A percentile compares a stretch with the other conserved stretches of the same genome.
These are phyloP conservation scores for Ophiocordyceps unilateralis DNA, from an alignment of 2,329 filamentous ascomycete species.

Conservation along the genomic window DNA sequence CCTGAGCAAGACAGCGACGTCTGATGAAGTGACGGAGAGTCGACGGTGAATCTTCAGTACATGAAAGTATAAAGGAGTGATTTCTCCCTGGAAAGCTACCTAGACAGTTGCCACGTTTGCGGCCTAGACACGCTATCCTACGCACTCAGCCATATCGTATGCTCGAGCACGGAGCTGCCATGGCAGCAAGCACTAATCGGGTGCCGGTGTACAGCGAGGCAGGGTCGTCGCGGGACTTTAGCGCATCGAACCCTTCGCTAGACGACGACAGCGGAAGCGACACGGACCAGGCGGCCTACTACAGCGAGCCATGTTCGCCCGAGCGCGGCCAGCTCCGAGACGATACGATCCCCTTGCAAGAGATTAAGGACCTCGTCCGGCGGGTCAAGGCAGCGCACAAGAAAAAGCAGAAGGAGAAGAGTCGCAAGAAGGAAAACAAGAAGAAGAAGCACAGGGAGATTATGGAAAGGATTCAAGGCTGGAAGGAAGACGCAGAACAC, in stretches of 20 bases:
- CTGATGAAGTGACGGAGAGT: neutral
- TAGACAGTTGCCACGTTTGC: neutral
- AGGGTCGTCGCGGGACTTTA: neutral
- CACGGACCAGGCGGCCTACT: neutral
- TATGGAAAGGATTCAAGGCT: neutral
- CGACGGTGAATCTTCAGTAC: neutral
- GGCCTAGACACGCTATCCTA: neutral
- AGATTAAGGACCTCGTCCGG: neutral
- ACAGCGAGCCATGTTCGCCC: neutral
- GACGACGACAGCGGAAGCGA: neutral
- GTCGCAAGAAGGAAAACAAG: neutral
- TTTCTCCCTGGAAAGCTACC: neutral
- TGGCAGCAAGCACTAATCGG: neutral
- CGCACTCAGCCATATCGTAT: neutral
- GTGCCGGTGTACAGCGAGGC: neutral
- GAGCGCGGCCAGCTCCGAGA: neutral
- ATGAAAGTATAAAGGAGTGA: neutral
- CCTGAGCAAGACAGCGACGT: neutral
- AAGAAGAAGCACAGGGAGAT: neutral
- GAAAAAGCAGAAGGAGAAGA: neutral
- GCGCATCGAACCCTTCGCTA: neutral
- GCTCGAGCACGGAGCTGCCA: neutral
- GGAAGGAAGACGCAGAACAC: neutral
- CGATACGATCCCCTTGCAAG: neutral
- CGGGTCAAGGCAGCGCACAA: neutral